Evolutionary conservation across 2,329 filamentous ascomycete genomes (phyloP).

Genomic region (Conoideocrella luteorostrata): DNA sequence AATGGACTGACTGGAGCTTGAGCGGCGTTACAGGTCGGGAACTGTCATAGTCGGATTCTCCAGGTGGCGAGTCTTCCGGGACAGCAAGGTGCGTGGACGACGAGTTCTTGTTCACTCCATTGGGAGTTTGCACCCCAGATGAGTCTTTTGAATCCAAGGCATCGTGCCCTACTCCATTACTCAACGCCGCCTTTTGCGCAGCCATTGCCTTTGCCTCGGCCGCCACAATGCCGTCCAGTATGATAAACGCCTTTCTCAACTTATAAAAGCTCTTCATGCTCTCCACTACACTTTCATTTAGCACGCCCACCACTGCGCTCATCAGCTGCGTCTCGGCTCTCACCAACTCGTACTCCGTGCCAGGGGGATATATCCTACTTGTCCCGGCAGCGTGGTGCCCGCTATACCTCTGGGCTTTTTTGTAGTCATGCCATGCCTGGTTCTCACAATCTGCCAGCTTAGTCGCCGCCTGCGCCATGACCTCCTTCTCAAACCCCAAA

Average conservation of each 20-base stretch:
- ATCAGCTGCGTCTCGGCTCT: constrained; percentile 84
- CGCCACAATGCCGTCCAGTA: constrained; percentile 71
- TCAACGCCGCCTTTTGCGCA: constrained; percentile 30
- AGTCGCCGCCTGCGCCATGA: constrained; percentile 76
- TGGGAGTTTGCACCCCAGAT: constrained; percentile 37
- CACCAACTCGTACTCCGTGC: constrained; percentile 80
- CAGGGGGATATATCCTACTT: constrained; percentile 64
- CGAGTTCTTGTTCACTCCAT: constrained; percentile 14
- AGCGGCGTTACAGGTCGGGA: constrained; percentile 12
- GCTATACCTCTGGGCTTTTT: constrained; percentile 56
- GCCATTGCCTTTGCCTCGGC: constrained; percentile 52
- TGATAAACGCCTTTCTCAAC: constrained; percentile 78
- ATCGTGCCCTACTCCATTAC: constrained; percentile 14
- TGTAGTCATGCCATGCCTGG: constrained; percentile 68
- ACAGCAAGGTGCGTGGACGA: constrained; percentile 15
- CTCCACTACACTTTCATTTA: constrained; percentile 90
- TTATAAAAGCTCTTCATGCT: constrained; percentile 90
- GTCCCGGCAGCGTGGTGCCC: constrained; percentile 35
- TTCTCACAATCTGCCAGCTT: constrained; percentile 70
- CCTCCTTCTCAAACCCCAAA: constrained; percentile 83
- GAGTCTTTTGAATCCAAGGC: constrained; percentile 45
- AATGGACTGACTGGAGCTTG: constrained; percentile 32
- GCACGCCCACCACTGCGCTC: constrained; percentile 77
- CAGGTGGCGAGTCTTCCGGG: constrained; percentile 14
- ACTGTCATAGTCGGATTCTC: constrained; percentile 11